Evolutionary conservation across 345 rosid genomes (phyloP).

Genomic region (Rubroshorea leprosula): DNA sequence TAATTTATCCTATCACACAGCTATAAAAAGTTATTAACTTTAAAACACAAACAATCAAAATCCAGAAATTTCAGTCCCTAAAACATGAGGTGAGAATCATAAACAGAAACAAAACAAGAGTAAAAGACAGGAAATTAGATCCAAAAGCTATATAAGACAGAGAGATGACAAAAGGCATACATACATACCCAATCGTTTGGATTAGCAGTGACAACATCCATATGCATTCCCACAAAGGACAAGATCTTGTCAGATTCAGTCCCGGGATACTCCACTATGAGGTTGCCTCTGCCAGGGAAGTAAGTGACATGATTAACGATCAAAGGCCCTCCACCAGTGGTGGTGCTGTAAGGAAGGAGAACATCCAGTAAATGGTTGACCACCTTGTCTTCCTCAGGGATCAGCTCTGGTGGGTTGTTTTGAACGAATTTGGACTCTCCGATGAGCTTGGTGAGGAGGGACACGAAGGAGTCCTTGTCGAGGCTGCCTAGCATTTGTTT

Average conservation of each 20-base stretch:
- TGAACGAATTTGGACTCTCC: slow-evolving; percentile 78
- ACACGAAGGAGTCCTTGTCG: slow-evolving; percentile 59
- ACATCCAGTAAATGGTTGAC: slow-evolving; percentile 69
- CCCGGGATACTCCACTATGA: slow-evolving; percentile 96
- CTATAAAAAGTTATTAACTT: no score
- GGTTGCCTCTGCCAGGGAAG: slow-evolving; percentile 71
- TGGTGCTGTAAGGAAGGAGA: slow-evolving; percentile 78
- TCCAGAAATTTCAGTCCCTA: no score
- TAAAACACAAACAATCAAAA: no score
- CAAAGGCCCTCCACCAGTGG: slow-evolving; percentile 82
- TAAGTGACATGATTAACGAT: slow-evolving; percentile 64
- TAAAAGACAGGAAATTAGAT: no score
- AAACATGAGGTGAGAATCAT: no score
- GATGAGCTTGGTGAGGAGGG: slow-evolving; percentile 62
- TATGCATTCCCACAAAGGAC: slow-evolving; percentile 98
- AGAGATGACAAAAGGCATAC: slow-evolving; percentile 6
- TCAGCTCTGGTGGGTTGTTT: slow-evolving; percentile 90
- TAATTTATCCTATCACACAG: no score
- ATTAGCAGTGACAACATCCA: slow-evolving; percentile 98
- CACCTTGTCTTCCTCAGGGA: slow-evolving; percentile 84
- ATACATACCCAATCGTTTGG: slow-evolving; percentile 78
- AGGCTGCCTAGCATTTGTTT: no score
- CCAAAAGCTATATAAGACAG: neutral
- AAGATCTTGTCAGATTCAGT: slow-evolving; percentile 74
- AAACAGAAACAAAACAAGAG: no score